Conservation (phyloP, 176 grass and related monocot genomes). For the Rhipidocladum racemiflorum region DNA sequence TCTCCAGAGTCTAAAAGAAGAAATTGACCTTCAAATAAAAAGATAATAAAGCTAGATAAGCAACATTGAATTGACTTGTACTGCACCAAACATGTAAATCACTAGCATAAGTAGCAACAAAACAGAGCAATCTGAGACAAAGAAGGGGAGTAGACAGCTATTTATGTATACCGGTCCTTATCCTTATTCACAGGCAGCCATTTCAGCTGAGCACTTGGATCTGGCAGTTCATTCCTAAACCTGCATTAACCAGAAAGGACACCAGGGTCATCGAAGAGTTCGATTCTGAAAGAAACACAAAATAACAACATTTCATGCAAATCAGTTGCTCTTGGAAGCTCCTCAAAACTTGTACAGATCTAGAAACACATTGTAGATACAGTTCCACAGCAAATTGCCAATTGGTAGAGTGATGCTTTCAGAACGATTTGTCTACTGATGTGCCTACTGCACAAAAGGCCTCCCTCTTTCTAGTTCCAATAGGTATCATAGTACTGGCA, state of each 20-base stretch:
- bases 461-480: background rate
- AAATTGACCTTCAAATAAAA: background rate
- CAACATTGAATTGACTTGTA: constrained; percentile 7
- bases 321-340: constrained; percentile 21
- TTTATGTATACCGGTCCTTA: constrained; percentile 69
- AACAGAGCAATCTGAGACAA: constrained; percentile 8
- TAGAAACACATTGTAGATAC: background rate
- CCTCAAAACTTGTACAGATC: background rate
- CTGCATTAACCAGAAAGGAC: constrained; percentile 41
- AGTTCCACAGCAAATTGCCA: background rate
- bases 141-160: constrained; percentile 8
- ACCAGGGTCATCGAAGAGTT: constrained; percentile 12
- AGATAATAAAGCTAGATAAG: background rate
- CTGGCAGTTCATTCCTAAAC: constrained; percentile 96
- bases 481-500: background rate
- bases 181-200: constrained; percentile 84
- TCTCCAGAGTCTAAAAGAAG: background rate
- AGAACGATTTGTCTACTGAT: background rate
- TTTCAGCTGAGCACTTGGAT: constrained; percentile 76
- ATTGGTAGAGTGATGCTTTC: background rate
- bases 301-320: constrained; percentile 12
- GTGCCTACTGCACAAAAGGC: background rate
- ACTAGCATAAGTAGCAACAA: background rate
- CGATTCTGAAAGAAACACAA: constrained; percentile 14
- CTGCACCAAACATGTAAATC: constrained; percentile 3